Conservation (phyloP, 2,329 filamentous ascomycete species). For the Leptosphaerulina australis region DNA sequence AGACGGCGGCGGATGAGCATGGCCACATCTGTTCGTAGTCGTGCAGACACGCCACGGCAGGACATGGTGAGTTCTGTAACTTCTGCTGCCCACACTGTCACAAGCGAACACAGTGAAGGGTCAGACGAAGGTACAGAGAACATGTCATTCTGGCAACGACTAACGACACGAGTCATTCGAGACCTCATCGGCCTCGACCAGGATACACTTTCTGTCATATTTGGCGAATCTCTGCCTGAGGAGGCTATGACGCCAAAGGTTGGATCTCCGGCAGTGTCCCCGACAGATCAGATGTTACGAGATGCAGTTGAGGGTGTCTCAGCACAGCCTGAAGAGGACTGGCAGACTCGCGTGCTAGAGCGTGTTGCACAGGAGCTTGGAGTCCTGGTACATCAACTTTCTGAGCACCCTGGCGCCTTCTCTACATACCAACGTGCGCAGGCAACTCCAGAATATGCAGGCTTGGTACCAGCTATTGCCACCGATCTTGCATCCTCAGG, state of each 20-base stretch:
- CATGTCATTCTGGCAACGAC: constrained; percentile 76
- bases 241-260: constrained; percentile 36
- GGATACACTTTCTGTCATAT: constrained; percentile 78
- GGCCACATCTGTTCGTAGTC: constrained; percentile 53
- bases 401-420: constrained; percentile 87
- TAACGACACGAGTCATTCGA: constrained; percentile 84
- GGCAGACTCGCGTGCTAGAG: constrained; percentile 81
- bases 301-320: constrained; percentile 37
- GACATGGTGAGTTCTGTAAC: constrained; percentile 18
- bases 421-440: constrained; percentile 72
- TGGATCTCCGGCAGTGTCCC: constrained; percentile 28
- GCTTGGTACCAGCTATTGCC: constrained; percentile 61
- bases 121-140: constrained; percentile 55
- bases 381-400: constrained; percentile 79
- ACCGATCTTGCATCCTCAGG: constrained; percentile 34
- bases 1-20: constrained; percentile 68
- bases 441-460: constrained; percentile 73
- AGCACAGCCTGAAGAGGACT: constrained; percentile 53
- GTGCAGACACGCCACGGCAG: constrained; percentile 28
- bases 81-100: constrained; percentile 27
- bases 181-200: constrained; percentile 94
- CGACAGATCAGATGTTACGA: constrained; percentile 28
- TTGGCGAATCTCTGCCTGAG: constrained; percentile 76
- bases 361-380: constrained; percentile 87
- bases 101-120: constrained; percentile 41